Evolutionary conservation across 164 flowering plant genomes (phyloP), one percentile per base, ranked within the genome.

Genomic region (Stephania japonica): DNA sequence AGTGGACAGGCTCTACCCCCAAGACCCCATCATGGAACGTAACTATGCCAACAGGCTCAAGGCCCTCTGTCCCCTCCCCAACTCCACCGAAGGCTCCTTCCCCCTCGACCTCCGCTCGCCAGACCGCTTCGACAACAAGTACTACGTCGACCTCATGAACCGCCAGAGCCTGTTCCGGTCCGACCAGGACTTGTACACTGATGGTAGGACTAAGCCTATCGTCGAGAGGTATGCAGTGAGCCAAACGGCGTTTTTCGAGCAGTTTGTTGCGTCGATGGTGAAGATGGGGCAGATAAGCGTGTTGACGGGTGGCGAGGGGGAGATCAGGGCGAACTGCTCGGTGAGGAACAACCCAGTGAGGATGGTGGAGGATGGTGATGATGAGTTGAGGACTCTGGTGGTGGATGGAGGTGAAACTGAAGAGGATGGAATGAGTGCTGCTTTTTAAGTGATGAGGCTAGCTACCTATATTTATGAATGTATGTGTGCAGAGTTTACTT

Each of bases 111-210:
- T 72, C 5, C 78, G 75, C 16, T 61, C 78, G 9, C 82, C 82
- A 0, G 42, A 77, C 65, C 1, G 50, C 43, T 80, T 80, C 42
- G 82, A 80, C 56, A 80, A 80, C 69, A 80, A 74, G 68, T 80
- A 80, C 73, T 80, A 70, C 50, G 79, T 80, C 0, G 71, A 80
- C 41, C 70, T 77, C 5, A 69, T 77, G 77, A 77, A 77, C 21
- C 75, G 78, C 0, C 75, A 77, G 56, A 80, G 82, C 6, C 64
- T 80, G 21, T 74, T 80, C 59, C 77, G 78, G 4, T 80, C 82
- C 0, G 82, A 80, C 68, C 78, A 80, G 50, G 78, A 71, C 27
- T 69, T 80, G 78, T 80, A 68, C 53, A 72, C 71, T 5, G 78
- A 77, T 8, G 1, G 9, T 1, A 72, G 73, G 75, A 80, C 82